These are phyloP conservation scores for Aspergillus sojae DNA, from an alignment of 2,329 filamentous ascomycete species.

Conservation along the genomic window DNA sequence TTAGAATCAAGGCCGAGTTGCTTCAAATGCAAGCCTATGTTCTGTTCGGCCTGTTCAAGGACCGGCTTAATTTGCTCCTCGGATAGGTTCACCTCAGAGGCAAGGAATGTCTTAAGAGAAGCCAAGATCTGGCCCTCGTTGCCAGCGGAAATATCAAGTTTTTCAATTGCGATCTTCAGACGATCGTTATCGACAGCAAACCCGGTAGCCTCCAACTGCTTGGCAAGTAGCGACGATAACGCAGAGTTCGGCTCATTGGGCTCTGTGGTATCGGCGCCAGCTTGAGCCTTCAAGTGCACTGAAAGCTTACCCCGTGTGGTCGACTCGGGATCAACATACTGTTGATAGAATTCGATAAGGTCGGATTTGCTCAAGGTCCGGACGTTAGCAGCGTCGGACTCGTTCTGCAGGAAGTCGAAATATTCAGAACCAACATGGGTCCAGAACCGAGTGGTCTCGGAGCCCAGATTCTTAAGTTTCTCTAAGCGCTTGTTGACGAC, in stretches of 20 bases:
- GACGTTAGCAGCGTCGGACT: slow-evolving; percentile 75
- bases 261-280: slow-evolving; percentile 47
- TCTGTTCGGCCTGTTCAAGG: slow-evolving; percentile 52
- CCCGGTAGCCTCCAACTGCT: slow-evolving; percentile 52
- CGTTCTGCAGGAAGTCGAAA: slow-evolving; percentile 85
- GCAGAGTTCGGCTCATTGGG: slow-evolving; percentile 49
- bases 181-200: slow-evolving; percentile 46
- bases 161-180: slow-evolving; percentile 48
- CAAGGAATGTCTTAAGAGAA: slow-evolving; percentile 55
- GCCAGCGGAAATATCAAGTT: slow-evolving; percentile 48
- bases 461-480: slow-evolving; percentile 87
- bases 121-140: slow-evolving; percentile 55
- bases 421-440: slow-evolving; percentile 80
- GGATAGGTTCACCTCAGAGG: slow-evolving; percentile 51
- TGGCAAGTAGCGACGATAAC: slow-evolving; percentile 46
- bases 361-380: slow-evolving; percentile 76
- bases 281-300: slow-evolving; percentile 79
- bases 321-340: slow-evolving; percentile 75
- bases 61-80: slow-evolving; percentile 54
- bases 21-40: slow-evolving; percentile 50
- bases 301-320: slow-evolving; percentile 76
- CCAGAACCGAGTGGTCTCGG: slow-evolving; percentile 84
- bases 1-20: slow-evolving; percentile 46
- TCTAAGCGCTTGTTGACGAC: slow-evolving; percentile 84
- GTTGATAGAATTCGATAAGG: slow-evolving; percentile 75